These are phyloP conservation scores for Tylopilus subfusipes DNA, from an alignment of 768 basidiomycete species.

Conservation along the genomic window DNA sequence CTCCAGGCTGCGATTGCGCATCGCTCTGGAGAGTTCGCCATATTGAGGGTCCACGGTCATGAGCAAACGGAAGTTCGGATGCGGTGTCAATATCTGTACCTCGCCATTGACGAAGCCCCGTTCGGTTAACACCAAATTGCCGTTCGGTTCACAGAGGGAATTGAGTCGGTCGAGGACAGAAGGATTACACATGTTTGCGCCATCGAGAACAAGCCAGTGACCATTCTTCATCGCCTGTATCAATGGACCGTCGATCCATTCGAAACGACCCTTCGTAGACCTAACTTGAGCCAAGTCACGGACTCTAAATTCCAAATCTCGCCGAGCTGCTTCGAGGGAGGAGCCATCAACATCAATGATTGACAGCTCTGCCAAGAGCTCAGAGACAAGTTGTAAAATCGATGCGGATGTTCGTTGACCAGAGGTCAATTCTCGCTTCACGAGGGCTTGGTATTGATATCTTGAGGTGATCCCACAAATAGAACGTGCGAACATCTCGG, in stretches of 20 bases:
- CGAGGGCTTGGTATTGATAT: conserved; percentile 12
- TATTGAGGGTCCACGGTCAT: conserved; percentile 90
- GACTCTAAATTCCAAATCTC: conserved; percentile 21
- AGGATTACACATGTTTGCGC: conserved; percentile 91
- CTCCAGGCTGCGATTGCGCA: conserved; percentile 97
- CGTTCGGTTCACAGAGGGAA: conserved; percentile 88
- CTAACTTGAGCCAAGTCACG: conserved; percentile 19
- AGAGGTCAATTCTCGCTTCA: conserved; percentile 18
- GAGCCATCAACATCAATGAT: conserved; percentile 7
- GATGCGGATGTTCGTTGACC: conserved; percentile 15
- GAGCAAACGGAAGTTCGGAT: conserved; percentile 86
- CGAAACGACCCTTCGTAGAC: conserved; percentile 58
- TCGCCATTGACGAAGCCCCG: conserved; percentile 77
- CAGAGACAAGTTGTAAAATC: conserved; percentile 24
- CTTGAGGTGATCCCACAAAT: conserved; percentile 17
- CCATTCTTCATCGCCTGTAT: conserved; percentile 82
- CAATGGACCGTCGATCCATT: conserved; percentile 95
- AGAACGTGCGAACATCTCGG: conserved; percentile 40
- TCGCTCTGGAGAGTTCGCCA: conserved; percentile 94
- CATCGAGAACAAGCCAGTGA: conserved; percentile 87
- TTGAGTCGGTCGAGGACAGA: conserved; percentile 96
- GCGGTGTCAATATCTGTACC: conserved; percentile 73
- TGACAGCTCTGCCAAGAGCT: conserved; percentile 30
- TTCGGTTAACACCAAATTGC: conserved; percentile 82
- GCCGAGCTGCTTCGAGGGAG: conserved; percentile 11